Base-by-base conservation (phyloP, 2,329 filamentous ascomycete species). In the Biscogniauxia sp. region DNA sequence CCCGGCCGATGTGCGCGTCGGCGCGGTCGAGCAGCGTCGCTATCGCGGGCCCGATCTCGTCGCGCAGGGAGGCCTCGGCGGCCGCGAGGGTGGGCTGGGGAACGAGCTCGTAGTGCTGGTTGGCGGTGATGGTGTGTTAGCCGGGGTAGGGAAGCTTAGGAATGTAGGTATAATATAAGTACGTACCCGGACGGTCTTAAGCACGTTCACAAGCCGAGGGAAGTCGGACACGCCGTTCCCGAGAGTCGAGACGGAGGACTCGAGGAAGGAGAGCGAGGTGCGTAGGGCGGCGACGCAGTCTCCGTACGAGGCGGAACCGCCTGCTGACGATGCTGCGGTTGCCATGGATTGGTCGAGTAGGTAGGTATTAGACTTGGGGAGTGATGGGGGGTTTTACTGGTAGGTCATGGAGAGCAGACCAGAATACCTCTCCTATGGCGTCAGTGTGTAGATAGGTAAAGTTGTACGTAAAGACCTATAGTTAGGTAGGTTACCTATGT, bases 41-140 rank as follows among this genome's bases (percentile, higher is more conserved):
- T 65, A 96, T 90, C 74, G 92, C 93, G 8, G 93, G 93, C n/a
- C 89, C 88, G 68, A 97, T 95, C 73, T 96, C 93, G 70, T 92
- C 90, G 69, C 93, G 89, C 19, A 97, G 86, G 4, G 92, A 88
- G 66, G 91, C 83, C 76, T 97, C 93, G 32, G 93, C 93, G 64
- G 89, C 84, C 63, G 88, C 88, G 52, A 97, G 86, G 56, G 91
- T 91, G 13, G 90, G 86, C 73, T 96, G 92, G 17, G 93, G 91
- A 68, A 97, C 91, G 51, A 97, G 87, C 75, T 97, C 93, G 77
- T 96, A 97, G 78, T 97, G 93, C 89, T 96, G 17, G 63, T 62
- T 23, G 23, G 23, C 5, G 23, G 53, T 7, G 7, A 17, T 23
- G 23, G 17, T 17, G 26, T 5, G 20, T 28, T 25, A 9, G 53